Base-by-base conservation (phyloP, 169 alveolate species). In the Plasmodium vivax region DNA sequence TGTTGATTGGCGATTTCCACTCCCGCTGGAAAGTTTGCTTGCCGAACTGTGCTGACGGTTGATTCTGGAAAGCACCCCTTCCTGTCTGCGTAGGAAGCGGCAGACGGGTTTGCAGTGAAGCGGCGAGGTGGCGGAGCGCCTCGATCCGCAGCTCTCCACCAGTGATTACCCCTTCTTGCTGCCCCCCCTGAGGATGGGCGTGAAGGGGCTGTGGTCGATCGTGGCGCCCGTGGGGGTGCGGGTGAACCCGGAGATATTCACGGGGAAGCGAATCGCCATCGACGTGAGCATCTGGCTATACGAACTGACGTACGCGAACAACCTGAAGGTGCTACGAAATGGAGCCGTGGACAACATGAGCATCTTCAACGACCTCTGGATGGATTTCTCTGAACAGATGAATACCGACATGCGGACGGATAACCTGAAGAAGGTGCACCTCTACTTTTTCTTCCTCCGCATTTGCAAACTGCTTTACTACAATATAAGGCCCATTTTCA, bases 401-500 rank as follows among this genome's bases (percentile, higher is more conserved):
- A 62, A 72, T 79, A 58, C 79, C 80, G 92, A 92, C 83, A 12
- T 95, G 81, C 74, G 90, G 95, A 45, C 93, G 56, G 80, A 92
- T 72, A 80, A 92, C 90, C 41, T 84, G 75, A 88, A 97, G 92
- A 77, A 95, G 91, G 80, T 94, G 68, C 93, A 93, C 93, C 47
- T 83, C 16, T 97, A 58, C 96, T 92, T 97, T 58, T 98, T 98
- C 82, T 98, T 98, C 93, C 95, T 96, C 71, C 93, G 99, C 47
- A 93, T 98, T 27, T 98, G 99, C 84, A 97, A 98, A 93, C 92
- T 98, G 41, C 93, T 98, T 16, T 98, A 96, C 94, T 96, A 96
- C 93, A 98, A 98, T 10, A 97, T 98, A 32, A 96, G 95, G 47
- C 99, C 99, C 0, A 98, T 98, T 14, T 96, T 98, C 87, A 98